A percentile compares a stretch with the other conserved stretches of the same genome.
phyloP scores from a whole-genome alignment of 164 flowering plant species.

The Sextonia rubra region DNA sequence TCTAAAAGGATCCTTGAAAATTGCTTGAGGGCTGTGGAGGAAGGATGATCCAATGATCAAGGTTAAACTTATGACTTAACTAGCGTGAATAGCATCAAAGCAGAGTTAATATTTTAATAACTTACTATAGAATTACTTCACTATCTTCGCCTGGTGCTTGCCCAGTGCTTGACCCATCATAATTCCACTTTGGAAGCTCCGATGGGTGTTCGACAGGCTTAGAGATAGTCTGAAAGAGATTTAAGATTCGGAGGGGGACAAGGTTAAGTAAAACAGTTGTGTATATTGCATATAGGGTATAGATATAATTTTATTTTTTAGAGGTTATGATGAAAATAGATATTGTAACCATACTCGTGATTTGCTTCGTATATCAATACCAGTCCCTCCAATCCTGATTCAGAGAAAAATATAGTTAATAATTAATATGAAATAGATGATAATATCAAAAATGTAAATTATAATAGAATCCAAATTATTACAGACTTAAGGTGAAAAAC shows the following conservation, averaged over 20 bases:
- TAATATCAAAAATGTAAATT: background rate
- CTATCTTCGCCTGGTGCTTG: slow-evolving; percentile 99
- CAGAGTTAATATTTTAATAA: background rate
- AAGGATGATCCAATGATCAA: background rate
- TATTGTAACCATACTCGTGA: slow-evolving; percentile 28
- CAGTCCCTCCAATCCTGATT: slow-evolving; percentile 45
- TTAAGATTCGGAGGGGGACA: background rate
- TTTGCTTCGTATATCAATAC: slow-evolving; percentile 45
- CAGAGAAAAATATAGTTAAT: slow-evolving; percentile 1
- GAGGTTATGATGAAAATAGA: background rate
- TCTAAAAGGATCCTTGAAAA: slow-evolving; percentile 93
- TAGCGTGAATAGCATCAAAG: background rate
- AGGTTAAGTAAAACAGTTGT: background rate
- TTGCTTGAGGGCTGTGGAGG: slow-evolving; percentile 81
- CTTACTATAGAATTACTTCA: slow-evolving; percentile 98
- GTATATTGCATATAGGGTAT: background rate
- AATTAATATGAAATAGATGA: background rate
- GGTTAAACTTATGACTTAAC: background rate
- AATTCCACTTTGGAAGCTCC: slow-evolving; percentile 98
- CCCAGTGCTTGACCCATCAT: slow-evolving; percentile 99
- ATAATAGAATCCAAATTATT: no score
- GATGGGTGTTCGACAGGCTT: slow-evolving; percentile 83
- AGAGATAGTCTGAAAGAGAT: slow-evolving; percentile 54
- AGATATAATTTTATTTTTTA: background rate
- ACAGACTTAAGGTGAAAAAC: background rate